Evolutionary conservation across 2,329 filamentous ascomycete species (phyloP).

Genomic region (Lojkania enalia): DNA sequence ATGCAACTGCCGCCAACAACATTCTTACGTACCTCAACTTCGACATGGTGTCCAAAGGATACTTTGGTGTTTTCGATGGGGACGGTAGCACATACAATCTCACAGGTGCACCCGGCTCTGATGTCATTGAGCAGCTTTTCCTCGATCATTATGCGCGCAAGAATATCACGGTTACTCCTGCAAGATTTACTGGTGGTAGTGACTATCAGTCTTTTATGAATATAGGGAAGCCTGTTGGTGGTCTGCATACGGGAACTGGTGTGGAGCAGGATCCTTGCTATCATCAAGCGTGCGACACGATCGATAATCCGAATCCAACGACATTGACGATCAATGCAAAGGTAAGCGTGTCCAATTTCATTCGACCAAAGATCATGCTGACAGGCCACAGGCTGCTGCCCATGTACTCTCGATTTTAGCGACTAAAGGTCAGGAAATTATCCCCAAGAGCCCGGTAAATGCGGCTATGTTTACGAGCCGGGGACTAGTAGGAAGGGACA

Average conservation of each 20-base stretch:
- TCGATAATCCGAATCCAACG: slow-evolving; percentile 43
- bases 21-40: slow-evolving; percentile 49
- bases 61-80: slow-evolving; percentile 46
- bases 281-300: slow-evolving; percentile 45
- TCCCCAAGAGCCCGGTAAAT: slow-evolving; percentile 41
- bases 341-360: slow-evolving; percentile 26
- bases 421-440: slow-evolving; percentile 34
- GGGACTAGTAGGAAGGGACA: slow-evolving; percentile 32
- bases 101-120: slow-evolving; percentile 39
- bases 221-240: slow-evolving; percentile 46
- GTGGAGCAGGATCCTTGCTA: slow-evolving; percentile 46
- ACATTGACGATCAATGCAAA: slow-evolving; percentile 45
- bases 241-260: slow-evolving; percentile 47
- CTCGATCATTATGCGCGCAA: slow-evolving; percentile 40
- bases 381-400: slow-evolving; percentile 31
- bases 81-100: slow-evolving; percentile 42
- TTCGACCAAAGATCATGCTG: too few species aligned
- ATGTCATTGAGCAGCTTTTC: slow-evolving; percentile 42
- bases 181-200: slow-evolving; percentile 45
- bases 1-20: slow-evolving; percentile 37
- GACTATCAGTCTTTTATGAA: slow-evolving; percentile 48
- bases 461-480: slow-evolving; percentile 32
- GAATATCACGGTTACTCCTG: slow-evolving; percentile 41
- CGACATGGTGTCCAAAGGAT: slow-evolving; percentile 47
- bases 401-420: slow-evolving; percentile 41